These are phyloP conservation scores for Dryas alaskensis DNA, from an alignment of 306 rosid species.

Conservation along the genomic window DNA sequence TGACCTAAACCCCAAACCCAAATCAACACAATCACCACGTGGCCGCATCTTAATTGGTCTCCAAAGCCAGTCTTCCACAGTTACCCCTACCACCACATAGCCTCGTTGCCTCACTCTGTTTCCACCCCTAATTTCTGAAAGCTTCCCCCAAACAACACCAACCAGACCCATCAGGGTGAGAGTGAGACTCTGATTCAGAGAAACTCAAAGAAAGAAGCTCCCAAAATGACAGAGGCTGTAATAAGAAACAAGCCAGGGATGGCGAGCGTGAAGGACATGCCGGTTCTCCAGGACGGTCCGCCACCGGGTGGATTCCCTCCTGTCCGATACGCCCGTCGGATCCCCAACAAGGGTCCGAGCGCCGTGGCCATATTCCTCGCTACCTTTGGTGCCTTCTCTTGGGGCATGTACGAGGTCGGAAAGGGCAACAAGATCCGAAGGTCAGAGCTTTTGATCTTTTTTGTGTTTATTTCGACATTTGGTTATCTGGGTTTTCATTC, in stretches of 20 bases:
- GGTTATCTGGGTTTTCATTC: not conserved
- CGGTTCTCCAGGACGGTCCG: slow-evolving; percentile 95
- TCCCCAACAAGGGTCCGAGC: slow-evolving; percentile 88
- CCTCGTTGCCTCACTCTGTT: not conserved
- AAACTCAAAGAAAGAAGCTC: not conserved
- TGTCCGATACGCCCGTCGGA: slow-evolving; percentile 95
- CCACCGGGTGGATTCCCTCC: slow-evolving; percentile 99
- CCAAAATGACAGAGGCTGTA: slow-evolving; percentile 76
- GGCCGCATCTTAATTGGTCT: not conserved
- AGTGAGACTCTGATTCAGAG: slow-evolving; percentile 13
- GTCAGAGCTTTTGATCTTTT: slow-evolving; percentile 22
- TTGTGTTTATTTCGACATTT: not conserved
- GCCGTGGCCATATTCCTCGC: slow-evolving; percentile 79
- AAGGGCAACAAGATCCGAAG: slow-evolving; percentile 96
- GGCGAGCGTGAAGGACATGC: slow-evolving; percentile 99
- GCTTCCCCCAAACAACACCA: not conserved
- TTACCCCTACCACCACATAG: not conserved
- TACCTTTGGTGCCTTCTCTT: slow-evolving; percentile 77
- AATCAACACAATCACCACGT: not conserved
- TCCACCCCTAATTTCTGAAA: not conserved
- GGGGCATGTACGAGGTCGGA: slow-evolving; percentile 99
- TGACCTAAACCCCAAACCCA: not conserved
- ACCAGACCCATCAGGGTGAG: not conserved
- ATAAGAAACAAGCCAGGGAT: slow-evolving; percentile 96
- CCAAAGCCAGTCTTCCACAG: not conserved